Percentiles rank a stretch among this genome's conserved stretches.
Conservation (phyloP, 257 asterid genomes). For the Cynanchum wilfordii region DNA sequence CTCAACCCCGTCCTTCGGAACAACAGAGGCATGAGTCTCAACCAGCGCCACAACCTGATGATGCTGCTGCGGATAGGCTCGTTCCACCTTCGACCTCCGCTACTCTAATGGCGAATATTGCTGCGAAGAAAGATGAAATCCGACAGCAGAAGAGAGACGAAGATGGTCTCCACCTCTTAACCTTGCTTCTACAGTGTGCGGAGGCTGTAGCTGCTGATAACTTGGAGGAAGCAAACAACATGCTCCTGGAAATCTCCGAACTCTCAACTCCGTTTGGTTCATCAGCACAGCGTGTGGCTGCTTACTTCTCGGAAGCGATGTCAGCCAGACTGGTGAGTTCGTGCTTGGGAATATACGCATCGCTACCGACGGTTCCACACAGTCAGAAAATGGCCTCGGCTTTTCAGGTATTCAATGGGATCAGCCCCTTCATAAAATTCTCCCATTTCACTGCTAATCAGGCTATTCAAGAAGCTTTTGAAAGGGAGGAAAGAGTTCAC, state of each 20-base stretch:
- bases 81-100: slow-evolving; percentile 24
- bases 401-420: slow-evolving; percentile 85
- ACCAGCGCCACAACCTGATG: slow-evolving; percentile 20
- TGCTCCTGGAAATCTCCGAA: slow-evolving; percentile 77
- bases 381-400: slow-evolving; percentile 83
- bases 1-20: slow-evolving; percentile 7
- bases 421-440: slow-evolving; percentile 87
- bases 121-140: slow-evolving; percentile 48
- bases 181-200: slow-evolving; percentile 75
- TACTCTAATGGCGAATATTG: slow-evolving; percentile 15
- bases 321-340: slow-evolving; percentile 81
- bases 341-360: slow-evolving; percentile 74
- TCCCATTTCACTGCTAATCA: slow-evolving; percentile 97
- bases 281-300: slow-evolving; percentile 97
- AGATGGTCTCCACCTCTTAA: slow-evolving; percentile 79
- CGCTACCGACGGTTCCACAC: slow-evolving; percentile 61
- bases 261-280: slow-evolving; percentile 93
- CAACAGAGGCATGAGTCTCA: slow-evolving; percentile 28
- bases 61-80: slow-evolving; percentile 16
- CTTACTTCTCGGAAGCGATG: slow-evolving; percentile 98
- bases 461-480: slow-evolving; percentile 95
- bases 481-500: slow-evolving; percentile 89
- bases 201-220: slow-evolving; percentile 84
- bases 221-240: slow-evolving; percentile 70
- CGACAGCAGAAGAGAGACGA: slow-evolving; percentile 67